These are phyloP conservation scores for Mycena epipterygia DNA, from an alignment of 768 basidiomycete genomes.

Conservation along the genomic window DNA sequence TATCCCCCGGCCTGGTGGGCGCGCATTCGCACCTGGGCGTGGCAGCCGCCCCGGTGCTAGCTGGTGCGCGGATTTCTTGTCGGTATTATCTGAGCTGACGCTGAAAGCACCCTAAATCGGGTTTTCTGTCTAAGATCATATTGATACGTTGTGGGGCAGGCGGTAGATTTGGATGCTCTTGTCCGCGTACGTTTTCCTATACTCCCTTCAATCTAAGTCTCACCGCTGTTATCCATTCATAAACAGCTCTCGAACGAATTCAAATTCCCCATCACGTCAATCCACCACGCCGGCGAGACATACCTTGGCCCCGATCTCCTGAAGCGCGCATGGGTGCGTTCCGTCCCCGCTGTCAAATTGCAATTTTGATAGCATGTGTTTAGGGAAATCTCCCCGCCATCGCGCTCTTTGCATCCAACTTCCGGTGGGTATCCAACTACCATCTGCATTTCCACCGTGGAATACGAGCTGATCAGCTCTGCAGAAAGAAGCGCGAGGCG, in stretches of 20 bases:
- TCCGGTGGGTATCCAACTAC: conserved; percentile 49
- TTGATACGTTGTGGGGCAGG: conserved; percentile 49
- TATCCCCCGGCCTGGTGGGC: conserved; percentile 70
- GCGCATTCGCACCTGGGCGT: conserved; percentile 71
- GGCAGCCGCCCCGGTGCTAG: conserved; percentile 44
- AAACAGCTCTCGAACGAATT: conserved; percentile 88
- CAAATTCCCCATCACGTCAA: conserved; percentile 79
- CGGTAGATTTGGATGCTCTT: conserved; percentile 77
- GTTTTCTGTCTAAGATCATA: no score
- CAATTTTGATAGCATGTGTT: not conserved
- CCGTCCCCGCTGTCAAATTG: no score
- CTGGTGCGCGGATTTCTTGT: no score
- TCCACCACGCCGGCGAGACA: conserved; percentile 86
- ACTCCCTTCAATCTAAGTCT: not conserved
- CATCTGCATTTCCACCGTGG: not conserved
- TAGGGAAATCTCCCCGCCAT: conserved; percentile 71
- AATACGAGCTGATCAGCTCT: no score
- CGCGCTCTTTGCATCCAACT: conserved; percentile 80
- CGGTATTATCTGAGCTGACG: not conserved
- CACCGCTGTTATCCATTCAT: not conserved
- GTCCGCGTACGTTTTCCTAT: conserved; percentile 62
- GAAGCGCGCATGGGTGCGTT: conserved; percentile 73
- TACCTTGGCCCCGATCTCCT: conserved; percentile 85
- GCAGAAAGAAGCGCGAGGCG: conserved; percentile 61
- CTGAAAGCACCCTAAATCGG: no score